Conservation (phyloP, 129 eudicot species). For the Flaveria robusta region DNA sequence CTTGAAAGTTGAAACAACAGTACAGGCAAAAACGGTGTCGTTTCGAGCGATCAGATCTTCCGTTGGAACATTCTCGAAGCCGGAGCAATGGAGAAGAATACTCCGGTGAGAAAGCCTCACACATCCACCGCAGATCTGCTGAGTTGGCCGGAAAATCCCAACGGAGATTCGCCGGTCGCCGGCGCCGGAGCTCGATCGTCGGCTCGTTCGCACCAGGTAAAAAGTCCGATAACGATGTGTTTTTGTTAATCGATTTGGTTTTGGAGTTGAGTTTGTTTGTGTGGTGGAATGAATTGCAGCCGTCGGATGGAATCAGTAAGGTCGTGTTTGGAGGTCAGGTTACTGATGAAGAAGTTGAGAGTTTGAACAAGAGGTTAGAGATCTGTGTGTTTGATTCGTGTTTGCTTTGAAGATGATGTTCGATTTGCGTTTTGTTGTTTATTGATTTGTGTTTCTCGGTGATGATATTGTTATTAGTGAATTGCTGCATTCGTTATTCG, state of each 20-base stretch:
- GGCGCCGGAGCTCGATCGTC: slow-evolving; percentile 46
- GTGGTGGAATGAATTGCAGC: slow-evolving; percentile 45
- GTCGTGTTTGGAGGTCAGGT: slow-evolving; percentile 97
- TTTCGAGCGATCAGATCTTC: slow-evolving; percentile 16
- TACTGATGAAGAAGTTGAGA: slow-evolving; percentile 91
- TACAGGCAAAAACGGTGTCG: slow-evolving; percentile 19
- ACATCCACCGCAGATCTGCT: slow-evolving; percentile 96
- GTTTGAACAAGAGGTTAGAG: slow-evolving; percentile 75
- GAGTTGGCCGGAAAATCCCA: slow-evolving; percentile 81
- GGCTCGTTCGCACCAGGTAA: slow-evolving; percentile 67
- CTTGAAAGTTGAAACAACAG: neutral
- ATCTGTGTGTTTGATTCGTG: slow-evolving; percentile 21
- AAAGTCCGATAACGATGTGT: neutral
- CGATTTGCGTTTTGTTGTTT: slow-evolving; percentile 6
- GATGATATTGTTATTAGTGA: neutral
- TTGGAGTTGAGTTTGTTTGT: neutral
- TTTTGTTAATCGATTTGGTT: neutral
- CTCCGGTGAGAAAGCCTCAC: slow-evolving; percentile 93
- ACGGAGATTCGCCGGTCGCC: slow-evolving; percentile 53
- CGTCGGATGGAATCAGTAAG: slow-evolving; percentile 96
- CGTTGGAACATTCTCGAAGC: slow-evolving; percentile 19
- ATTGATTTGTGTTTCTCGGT: neutral
- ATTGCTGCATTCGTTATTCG: slow-evolving; percentile 18
- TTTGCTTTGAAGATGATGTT: neutral
- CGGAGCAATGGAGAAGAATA: slow-evolving; percentile 53